A percentile compares a stretch with the other conserved stretches of the same genome.
Evolutionary conservation across 257 asterid species (phyloP).

Genomic region (Solanum dulcamara): DNA sequence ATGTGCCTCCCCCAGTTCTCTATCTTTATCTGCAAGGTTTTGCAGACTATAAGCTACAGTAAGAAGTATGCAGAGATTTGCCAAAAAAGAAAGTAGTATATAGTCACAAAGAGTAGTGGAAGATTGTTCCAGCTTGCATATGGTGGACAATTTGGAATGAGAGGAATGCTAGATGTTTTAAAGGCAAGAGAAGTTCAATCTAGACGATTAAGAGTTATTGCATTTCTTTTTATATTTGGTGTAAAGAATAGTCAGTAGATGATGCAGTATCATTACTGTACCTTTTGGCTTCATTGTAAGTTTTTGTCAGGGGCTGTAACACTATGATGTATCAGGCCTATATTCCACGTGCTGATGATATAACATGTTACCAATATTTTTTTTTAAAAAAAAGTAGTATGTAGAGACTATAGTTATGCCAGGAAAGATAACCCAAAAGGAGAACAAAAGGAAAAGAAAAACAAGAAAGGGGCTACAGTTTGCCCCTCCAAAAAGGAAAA

Average conservation of each 20-base stretch:
- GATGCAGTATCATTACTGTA: not conserved
- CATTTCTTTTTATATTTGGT: not conserved
- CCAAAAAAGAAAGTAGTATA: not conserved
- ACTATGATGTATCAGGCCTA: not conserved
- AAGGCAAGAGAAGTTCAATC: not conserved
- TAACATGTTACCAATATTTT: not conserved
- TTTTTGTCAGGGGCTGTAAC: not conserved
- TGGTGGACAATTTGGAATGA: not conserved
- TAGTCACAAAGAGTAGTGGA: not conserved
- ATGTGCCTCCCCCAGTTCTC: conserved; percentile 71
- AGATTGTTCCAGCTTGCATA: not conserved
- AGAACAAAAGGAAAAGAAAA: not conserved
- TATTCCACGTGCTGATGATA: not conserved
- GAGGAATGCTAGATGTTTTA: not conserved
- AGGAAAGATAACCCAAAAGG: not conserved
- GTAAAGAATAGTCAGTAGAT: not conserved
- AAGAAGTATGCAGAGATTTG: not conserved
- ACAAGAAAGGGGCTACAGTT: not conserved
- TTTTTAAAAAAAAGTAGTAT: not conserved
- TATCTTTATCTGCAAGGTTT: conserved; percentile 56
- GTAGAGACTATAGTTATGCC: not conserved
- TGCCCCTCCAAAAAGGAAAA: not conserved
- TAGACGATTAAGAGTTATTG: not conserved
- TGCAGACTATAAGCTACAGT: not conserved
- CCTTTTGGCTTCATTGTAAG: not conserved